phyloP scores from a whole-genome alignment of 2,329 filamentous ascomycete species.

The Xylaria sp. region DNA sequence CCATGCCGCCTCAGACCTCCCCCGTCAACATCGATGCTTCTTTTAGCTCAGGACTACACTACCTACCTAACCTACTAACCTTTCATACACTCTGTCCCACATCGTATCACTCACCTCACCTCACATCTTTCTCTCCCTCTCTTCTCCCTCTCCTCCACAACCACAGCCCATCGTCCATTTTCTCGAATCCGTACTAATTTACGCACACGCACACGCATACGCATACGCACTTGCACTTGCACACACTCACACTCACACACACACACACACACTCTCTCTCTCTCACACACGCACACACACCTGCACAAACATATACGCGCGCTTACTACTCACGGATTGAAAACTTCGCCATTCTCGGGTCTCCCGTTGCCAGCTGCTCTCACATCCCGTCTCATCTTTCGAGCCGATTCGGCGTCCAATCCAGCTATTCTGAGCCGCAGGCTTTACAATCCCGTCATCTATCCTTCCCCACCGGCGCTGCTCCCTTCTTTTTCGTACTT shows the following conservation, averaged over 20 bases:
- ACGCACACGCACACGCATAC: too few relatives aligned
- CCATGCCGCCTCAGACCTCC: slow-evolving; percentile 31
- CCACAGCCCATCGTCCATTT: too few relatives aligned
- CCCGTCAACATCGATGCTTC: slow-evolving; percentile 28
- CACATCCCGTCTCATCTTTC: too few relatives aligned
- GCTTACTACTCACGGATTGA: slow-evolving; percentile 1
- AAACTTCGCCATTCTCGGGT: too few relatives aligned
- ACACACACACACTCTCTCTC: background rate
- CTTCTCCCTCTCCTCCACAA: slow-evolving; percentile 13
- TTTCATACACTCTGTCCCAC: slow-evolving; percentile 19
- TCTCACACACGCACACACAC: slow-evolving; percentile 1
- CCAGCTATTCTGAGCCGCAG: slow-evolving; percentile 16
- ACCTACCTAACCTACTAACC: slow-evolving; percentile 1
- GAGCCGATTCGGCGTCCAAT: background rate
- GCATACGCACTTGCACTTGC: too few relatives aligned
- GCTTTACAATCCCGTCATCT: background rate
- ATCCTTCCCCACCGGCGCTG: background rate
- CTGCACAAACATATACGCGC: background rate
- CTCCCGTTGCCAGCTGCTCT: too few relatives aligned
- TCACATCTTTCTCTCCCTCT: slow-evolving; percentile 13
- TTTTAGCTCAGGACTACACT: slow-evolving; percentile 28
- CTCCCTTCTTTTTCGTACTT: background rate
- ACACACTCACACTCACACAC: too few relatives aligned
- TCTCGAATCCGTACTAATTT: too few relatives aligned
- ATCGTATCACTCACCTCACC: slow-evolving; percentile 13